Evolutionary conservation across 805 yeast species (phyloP).

Genomic region (Cyberlindnera maclurae): DNA sequence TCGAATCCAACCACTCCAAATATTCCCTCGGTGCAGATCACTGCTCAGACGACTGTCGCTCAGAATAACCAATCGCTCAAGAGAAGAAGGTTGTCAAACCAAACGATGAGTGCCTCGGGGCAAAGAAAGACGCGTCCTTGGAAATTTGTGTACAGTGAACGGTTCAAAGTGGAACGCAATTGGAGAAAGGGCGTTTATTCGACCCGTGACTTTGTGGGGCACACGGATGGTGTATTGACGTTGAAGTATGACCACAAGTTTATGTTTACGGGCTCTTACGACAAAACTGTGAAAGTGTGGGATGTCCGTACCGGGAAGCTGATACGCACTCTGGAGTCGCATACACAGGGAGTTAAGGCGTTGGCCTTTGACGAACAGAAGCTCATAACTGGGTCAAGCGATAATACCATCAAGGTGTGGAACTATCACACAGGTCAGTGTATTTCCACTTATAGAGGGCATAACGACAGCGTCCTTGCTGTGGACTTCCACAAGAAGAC

Average conservation of each 20-base stretch:
- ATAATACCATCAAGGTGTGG: conserved; percentile 91
- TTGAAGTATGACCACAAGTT: conserved; percentile 75
- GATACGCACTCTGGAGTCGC: conserved; percentile 77
- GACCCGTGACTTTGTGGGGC: conserved; percentile 65
- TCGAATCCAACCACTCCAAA: conserved; percentile 1
- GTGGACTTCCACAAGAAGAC: conserved; percentile 76
- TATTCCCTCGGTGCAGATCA: not conserved
- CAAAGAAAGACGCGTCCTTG: conserved; percentile 66
- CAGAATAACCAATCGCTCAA: conserved; percentile 4
- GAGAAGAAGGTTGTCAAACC: conserved; percentile 24
- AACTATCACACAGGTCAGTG: conserved; percentile 92
- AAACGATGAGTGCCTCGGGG: conserved; percentile 15
- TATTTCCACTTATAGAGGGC: conserved; percentile 89
- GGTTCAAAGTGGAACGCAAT: conserved; percentile 85
- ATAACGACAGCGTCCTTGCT: conserved; percentile 75
- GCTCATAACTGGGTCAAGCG: conserved; percentile 87
- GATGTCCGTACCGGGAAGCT: conserved; percentile 73
- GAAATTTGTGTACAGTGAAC: conserved; percentile 90
- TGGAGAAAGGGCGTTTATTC: conserved; percentile 83
- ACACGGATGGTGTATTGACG: conserved; percentile 82
- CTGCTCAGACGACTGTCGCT: conserved; percentile 9
- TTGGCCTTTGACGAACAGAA: conserved; percentile 83
- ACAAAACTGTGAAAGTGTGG: conserved; percentile 91
- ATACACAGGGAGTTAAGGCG: conserved; percentile 78
- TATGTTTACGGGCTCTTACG: conserved; percentile 88